Evolutionary conservation across 2,329 filamentous ascomycete species (phyloP).

Genomic region (Botrytis fabae): DNA sequence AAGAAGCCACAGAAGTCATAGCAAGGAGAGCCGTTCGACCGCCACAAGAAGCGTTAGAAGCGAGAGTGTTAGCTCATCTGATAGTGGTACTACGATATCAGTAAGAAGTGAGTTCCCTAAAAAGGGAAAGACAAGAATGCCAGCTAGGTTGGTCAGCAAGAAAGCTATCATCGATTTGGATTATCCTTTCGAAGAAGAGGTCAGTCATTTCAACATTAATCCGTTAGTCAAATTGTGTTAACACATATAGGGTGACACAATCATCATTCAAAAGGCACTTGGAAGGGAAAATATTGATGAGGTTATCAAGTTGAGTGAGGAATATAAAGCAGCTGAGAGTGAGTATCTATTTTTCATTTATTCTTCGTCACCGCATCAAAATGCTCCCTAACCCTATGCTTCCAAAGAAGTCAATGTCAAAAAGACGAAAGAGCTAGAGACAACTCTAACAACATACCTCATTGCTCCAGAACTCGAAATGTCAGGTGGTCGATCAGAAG

Average conservation of each 20-base stretch:
- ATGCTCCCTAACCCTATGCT: slow-evolving; percentile 27
- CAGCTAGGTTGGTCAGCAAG: slow-evolving; percentile 75
- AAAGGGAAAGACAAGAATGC: slow-evolving; percentile 88
- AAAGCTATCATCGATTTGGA: slow-evolving; percentile 79
- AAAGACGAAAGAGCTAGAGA: slow-evolving; percentile 21
- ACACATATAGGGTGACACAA: slow-evolving; percentile 66
- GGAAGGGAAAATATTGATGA: slow-evolving; percentile 91
- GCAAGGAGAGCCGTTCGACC: slow-evolving; percentile 37
- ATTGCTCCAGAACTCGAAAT: slow-evolving; percentile 36
- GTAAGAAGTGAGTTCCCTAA: slow-evolving; percentile 68
- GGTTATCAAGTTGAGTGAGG: slow-evolving; percentile 78
- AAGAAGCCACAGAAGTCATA: slow-evolving; percentile 29
- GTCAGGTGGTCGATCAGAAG: slow-evolving; percentile 48
- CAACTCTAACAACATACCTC: slow-evolving; percentile 35
- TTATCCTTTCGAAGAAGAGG: slow-evolving; percentile 86
- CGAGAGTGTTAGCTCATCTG: slow-evolving; percentile 48
- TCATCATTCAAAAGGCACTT: slow-evolving; percentile 80
- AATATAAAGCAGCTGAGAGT: slow-evolving; percentile 61
- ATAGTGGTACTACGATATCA: slow-evolving; percentile 45
- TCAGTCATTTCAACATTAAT: slow-evolving; percentile 45
- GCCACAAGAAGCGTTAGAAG: slow-evolving; percentile 39
- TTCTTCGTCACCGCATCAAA: slow-evolving; percentile 1
- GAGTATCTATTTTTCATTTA: slow-evolving; percentile 34
- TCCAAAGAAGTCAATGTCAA: slow-evolving; percentile 21
- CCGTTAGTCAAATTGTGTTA: slow-evolving; percentile 36